Percentiles rank a stretch among this genome's conserved stretches.
These are phyloP conservation scores for Penicillium psychrosexuale DNA, from an alignment of 2,329 filamentous ascomycete species.

Conservation along the genomic window DNA sequence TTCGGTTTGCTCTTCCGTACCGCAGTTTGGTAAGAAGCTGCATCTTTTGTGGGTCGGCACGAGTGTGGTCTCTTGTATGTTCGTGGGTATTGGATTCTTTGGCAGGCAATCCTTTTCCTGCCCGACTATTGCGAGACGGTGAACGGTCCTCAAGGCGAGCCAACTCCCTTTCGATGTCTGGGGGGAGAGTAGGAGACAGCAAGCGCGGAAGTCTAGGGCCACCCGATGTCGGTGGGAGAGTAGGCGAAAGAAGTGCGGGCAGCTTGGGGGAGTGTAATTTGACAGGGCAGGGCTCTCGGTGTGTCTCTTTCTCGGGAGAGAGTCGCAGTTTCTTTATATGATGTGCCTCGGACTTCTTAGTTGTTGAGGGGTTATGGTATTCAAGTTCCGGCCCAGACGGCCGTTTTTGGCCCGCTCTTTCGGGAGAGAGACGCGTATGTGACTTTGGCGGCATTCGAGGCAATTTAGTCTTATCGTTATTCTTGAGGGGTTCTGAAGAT, in stretches of 20 bases:
- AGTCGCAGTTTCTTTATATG: conserved; percentile 42
- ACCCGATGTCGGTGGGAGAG: conserved; percentile 43
- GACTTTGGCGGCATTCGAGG: conserved; percentile 13
- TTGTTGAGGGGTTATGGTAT: conserved; percentile 11
- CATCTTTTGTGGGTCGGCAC: conserved; percentile 15
- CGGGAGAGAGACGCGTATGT: conserved; percentile 12
- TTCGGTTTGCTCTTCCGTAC: conserved; percentile 50
- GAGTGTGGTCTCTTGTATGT: conserved; percentile 7
- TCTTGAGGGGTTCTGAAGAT: conserved; percentile 18
- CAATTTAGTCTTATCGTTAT: conserved; percentile 14
- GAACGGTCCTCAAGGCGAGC: conserved; percentile 42
- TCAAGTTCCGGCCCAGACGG: conserved; percentile 24
- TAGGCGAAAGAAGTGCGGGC: conserved; percentile 40
- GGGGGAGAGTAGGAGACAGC: conserved; percentile 58
- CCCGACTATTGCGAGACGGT: conserved; percentile 11
- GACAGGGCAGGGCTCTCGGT: conserved; percentile 25
- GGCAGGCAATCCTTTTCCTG: conserved; percentile 1
- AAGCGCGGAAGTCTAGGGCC: conserved; percentile 49
- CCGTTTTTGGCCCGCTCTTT: conserved; percentile 29
- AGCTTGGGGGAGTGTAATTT: conserved; percentile 29
- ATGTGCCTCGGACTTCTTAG: conserved; percentile 24
- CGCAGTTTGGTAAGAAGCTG: conserved; percentile 50
- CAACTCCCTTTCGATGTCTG: conserved; percentile 54
- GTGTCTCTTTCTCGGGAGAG: conserved; percentile 31
- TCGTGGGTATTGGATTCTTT: conserved; percentile 8